Conservation (phyloP, 1,284 basidiomycete species). For the Laetiporus sulphureus region DNA sequence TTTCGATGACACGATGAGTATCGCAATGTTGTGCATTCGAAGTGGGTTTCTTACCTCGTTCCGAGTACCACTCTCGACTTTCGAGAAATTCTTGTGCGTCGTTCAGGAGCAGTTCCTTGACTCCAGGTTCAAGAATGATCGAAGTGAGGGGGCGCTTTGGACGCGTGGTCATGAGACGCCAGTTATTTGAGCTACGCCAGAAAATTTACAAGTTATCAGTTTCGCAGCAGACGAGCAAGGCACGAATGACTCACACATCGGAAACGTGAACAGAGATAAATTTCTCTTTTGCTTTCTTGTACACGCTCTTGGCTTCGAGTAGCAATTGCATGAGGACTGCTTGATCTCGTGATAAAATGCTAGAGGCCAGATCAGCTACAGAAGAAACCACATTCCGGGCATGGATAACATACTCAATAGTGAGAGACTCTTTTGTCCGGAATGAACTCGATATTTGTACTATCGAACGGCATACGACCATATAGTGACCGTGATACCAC, state of each 20-base stretch:
- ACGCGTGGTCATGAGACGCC: constrained; percentile 50
- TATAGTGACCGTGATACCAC: constrained; percentile 27
- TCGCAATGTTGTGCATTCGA: too few species aligned
- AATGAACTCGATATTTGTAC: too few species aligned
- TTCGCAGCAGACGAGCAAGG: background rate
- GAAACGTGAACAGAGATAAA: constrained; percentile 52
- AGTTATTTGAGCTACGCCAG: constrained; percentile 18
- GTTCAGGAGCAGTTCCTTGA: constrained; percentile 54
- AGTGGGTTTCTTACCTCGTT: constrained; percentile 28
- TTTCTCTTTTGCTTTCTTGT: constrained; percentile 43
- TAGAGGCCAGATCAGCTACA: too few species aligned
- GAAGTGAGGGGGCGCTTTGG: constrained; percentile 59
- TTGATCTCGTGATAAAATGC: constrained; percentile 46
- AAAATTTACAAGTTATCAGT: background rate
- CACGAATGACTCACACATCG: constrained; percentile 30
- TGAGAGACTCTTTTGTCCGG: constrained; percentile 22
- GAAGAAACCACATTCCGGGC: too few species aligned
- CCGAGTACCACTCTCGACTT: constrained; percentile 62
- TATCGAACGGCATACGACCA: constrained; percentile 21
- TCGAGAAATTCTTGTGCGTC: constrained; percentile 63
- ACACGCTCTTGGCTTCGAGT: constrained; percentile 48
- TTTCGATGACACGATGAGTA: background rate
- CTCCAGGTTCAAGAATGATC: constrained; percentile 60
- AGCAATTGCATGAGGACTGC: constrained; percentile 43
- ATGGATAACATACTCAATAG: constrained; percentile 19